A percentile compares a stretch with the other conserved stretches of the same genome.
phyloP scores from a whole-genome alignment of 2,329 filamentous ascomycete species.

The Macrophomina pseudophaseolina region DNA sequence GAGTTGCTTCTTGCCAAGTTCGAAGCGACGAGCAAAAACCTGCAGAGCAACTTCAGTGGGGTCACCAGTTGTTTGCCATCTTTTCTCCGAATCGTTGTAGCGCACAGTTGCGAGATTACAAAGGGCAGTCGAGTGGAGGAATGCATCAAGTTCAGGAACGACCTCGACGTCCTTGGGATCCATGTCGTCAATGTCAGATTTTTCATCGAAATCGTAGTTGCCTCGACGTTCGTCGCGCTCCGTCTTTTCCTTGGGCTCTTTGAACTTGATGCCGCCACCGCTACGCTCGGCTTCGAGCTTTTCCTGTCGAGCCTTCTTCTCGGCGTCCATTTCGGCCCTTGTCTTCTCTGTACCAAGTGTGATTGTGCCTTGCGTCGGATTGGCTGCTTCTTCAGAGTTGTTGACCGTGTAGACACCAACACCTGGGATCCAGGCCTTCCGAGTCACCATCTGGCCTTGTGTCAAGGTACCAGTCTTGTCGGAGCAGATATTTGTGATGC shows the following conservation, averaged over 20 bases:
- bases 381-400: slow-evolving; percentile 36
- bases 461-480: slow-evolving; percentile 56
- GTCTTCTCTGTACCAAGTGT: slow-evolving; percentile 31
- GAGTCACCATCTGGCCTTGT: slow-evolving; percentile 43
- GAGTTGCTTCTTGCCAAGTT: slow-evolving; percentile 41
- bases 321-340: slow-evolving; percentile 38
- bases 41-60: slow-evolving; percentile 48
- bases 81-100: slow-evolving; percentile 47
- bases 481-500: slow-evolving; percentile 54
- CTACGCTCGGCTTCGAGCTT: slow-evolving; percentile 32
- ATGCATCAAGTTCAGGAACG: slow-evolving; percentile 38
- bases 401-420: slow-evolving; percentile 41
- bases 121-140: slow-evolving; percentile 42
- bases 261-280: slow-evolving; percentile 33
- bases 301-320: slow-evolving; percentile 30
- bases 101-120: slow-evolving; percentile 60
- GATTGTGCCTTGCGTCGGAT: slow-evolving; percentile 40
- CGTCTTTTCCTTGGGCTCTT: slow-evolving; percentile 38
- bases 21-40: slow-evolving; percentile 45
- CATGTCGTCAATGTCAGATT: slow-evolving; percentile 25
- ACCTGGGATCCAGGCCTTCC: slow-evolving; percentile 42
- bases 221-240: slow-evolving; percentile 30
- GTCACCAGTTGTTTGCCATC: slow-evolving; percentile 42
- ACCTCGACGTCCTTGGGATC: slow-evolving; percentile 35
- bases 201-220: slow-evolving; percentile 25